Evolutionary conservation across 176 grass and related monocot genomes (phyloP).

Genomic region (bread wheat (Triticum aestivum)): DNA sequence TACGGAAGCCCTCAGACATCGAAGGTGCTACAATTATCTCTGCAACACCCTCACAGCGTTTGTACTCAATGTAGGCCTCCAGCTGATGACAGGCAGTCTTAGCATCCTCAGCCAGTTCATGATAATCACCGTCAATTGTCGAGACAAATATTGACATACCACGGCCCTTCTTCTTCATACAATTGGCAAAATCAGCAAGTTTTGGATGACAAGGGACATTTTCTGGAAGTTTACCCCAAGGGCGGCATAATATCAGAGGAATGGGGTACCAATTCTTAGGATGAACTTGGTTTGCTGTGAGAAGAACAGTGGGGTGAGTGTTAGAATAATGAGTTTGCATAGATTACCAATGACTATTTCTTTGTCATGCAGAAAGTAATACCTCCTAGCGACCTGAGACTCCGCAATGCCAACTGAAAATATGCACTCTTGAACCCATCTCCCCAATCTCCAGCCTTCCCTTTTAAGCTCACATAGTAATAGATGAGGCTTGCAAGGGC

Average conservation of each 20-base stretch:
- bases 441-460: constrained; percentile 97
- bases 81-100: constrained; percentile 84
- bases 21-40: constrained; percentile 93
- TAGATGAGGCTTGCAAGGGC: constrained; percentile 98
- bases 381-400: constrained; percentile 97
- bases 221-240: constrained; percentile 96
- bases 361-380: constrained; percentile 26
- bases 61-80: constrained; percentile 90
- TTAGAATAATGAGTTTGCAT: constrained; percentile 3
- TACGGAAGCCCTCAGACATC: constrained; percentile 90
- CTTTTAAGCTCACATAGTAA: constrained; percentile 98
- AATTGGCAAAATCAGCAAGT: constrained; percentile 97
- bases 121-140: constrained; percentile 94
- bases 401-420: constrained; percentile 90
- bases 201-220: constrained; percentile 98
- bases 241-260: constrained; percentile 96
- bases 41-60: constrained; percentile 89
- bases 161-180: constrained; percentile 98
- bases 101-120: constrained; percentile 85
- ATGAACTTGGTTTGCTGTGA: constrained; percentile 91
- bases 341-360: constrained; percentile 23
- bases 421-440: constrained; percentile 99
- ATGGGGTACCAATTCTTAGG: constrained; percentile 99
- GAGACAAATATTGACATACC: constrained; percentile 98
- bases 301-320: constrained; percentile 18